phyloP scores from a whole-genome alignment of 306 rosid species.

The Pyrus betulifolia region DNA sequence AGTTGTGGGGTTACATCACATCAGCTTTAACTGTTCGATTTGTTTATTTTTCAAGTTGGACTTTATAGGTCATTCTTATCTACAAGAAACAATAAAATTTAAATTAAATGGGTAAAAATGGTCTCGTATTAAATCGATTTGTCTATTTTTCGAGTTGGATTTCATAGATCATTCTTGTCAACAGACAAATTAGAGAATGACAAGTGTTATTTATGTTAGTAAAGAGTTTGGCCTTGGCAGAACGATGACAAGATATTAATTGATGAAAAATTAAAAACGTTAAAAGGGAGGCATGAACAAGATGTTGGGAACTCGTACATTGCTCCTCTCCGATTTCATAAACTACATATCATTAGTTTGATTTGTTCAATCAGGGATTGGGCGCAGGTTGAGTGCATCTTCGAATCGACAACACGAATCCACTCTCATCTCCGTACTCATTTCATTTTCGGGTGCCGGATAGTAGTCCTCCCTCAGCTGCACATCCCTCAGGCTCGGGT shows the following conservation, averaged over 20 bases:
- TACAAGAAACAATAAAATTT: no score
- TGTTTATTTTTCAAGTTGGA: no score
- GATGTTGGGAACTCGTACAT: neutral
- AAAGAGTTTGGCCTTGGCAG: neutral
- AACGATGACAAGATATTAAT: neutral
- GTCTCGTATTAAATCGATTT: no score
- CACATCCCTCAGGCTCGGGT: conserved; percentile 58
- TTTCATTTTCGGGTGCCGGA: conserved; percentile 84
- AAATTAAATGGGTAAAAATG: no score
- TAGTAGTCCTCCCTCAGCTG: conserved; percentile 76
- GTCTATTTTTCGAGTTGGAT: no score
- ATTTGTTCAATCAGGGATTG: conserved; percentile 41
- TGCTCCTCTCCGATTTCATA: neutral
- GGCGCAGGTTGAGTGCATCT: conserved; percentile 66
- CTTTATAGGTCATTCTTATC: no score
- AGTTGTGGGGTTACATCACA: no score
- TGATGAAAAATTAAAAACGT: neutral
- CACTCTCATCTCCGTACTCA: conserved; percentile 88
- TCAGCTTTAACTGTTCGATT: rapidly evolving
- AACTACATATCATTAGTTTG: neutral
- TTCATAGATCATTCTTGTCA: no score
- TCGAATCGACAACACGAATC: conserved; percentile 87
- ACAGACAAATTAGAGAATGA: no score
- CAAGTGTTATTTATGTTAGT: no score
- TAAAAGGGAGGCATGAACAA: neutral